Conservation (phyloP, 345 rosid species). For the Excoecaria cochinchinensis region DNA sequence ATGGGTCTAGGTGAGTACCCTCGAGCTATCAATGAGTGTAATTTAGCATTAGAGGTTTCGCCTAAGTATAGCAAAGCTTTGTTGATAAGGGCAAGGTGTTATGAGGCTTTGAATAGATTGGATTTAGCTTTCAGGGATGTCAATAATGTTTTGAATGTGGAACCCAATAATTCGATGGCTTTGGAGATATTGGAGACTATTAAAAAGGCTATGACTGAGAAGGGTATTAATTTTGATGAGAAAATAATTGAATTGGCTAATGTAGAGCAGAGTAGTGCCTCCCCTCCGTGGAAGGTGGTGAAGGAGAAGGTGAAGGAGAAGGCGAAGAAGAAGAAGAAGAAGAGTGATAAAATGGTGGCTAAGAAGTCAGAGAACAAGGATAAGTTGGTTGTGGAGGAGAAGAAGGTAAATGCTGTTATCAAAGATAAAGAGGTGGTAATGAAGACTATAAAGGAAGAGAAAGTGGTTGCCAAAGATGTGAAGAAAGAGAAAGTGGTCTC, state of each 20-base stretch:
- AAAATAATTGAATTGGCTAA: conserved; percentile 52
- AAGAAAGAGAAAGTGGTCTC: conserved; percentile 44
- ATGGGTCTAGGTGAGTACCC: conserved; percentile 97
- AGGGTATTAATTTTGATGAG: conserved; percentile 67
- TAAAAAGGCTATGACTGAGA: conserved; percentile 57
- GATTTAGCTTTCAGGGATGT: conserved; percentile 94
- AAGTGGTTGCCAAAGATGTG: conserved; percentile 35
- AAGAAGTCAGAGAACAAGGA: conserved; percentile 30
- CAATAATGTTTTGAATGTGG: conserved; percentile 65
- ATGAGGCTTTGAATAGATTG: conserved; percentile 75
- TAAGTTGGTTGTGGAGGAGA: conserved; percentile 37
- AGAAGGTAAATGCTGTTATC: conserved; percentile 25
- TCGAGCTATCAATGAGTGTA: conserved; percentile 83
- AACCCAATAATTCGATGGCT: conserved; percentile 73
- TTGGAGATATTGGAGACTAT: conserved; percentile 70
- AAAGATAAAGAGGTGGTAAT: conserved; percentile 56
- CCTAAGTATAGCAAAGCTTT: conserved; percentile 89
- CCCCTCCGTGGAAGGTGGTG: conserved; percentile 48
- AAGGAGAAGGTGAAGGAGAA: conserved; percentile 67
- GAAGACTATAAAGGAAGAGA: conserved; percentile 46
- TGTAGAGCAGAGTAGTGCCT: conserved; percentile 34
- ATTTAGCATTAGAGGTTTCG: conserved; percentile 80
- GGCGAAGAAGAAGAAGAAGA: conserved; percentile 63
- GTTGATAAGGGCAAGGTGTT: conserved; percentile 79
- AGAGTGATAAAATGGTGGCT: conserved; percentile 8